These are phyloP conservation scores for Plasmodium fragile DNA, from an alignment of 169 alveolate genomes.

Conservation along the genomic window DNA sequence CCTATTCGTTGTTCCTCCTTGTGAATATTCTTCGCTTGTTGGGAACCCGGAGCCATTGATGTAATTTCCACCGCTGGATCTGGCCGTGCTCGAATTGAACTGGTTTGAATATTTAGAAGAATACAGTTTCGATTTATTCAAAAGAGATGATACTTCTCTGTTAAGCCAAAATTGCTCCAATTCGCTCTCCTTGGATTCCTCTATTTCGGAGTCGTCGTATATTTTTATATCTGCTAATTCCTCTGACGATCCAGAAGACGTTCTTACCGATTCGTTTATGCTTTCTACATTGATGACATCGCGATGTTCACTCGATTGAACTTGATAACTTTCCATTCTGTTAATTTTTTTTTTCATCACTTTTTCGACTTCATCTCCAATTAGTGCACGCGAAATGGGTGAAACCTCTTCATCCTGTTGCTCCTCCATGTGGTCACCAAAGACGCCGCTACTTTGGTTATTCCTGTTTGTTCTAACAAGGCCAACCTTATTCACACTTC, in stretches of 20 bases:
- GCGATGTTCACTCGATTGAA: not conserved
- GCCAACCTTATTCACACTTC: not conserved
- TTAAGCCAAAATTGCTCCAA: conserved; percentile 49
- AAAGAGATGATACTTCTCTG: conserved; percentile 45
- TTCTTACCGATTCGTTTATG: not conserved
- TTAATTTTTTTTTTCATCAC: not conserved
- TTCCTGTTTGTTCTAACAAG: not conserved
- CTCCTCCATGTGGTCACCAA: not conserved
- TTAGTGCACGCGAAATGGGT: not conserved
- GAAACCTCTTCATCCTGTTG: not conserved
- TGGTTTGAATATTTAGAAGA: conserved; percentile 9
- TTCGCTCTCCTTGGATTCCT: conserved; percentile 41
- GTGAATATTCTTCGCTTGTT: not conserved
- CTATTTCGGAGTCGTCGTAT: conserved; percentile 74
- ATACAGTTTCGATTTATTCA: not conserved
- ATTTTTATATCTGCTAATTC: conserved; percentile 54
- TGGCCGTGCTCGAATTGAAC: not conserved
- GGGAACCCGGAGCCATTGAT: not conserved
- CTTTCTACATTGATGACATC: not conserved
- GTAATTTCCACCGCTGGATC: conserved; percentile 4
- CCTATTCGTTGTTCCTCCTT: not conserved
- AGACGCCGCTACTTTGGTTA: not conserved
- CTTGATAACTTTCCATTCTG: not conserved
- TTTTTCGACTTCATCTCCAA: not conserved
- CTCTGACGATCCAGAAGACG: conserved; percentile 11